These are phyloP conservation scores for Acidomyces sp. DNA, from an alignment of 495 filamentous ascomycete species.

Conservation along the genomic window DNA sequence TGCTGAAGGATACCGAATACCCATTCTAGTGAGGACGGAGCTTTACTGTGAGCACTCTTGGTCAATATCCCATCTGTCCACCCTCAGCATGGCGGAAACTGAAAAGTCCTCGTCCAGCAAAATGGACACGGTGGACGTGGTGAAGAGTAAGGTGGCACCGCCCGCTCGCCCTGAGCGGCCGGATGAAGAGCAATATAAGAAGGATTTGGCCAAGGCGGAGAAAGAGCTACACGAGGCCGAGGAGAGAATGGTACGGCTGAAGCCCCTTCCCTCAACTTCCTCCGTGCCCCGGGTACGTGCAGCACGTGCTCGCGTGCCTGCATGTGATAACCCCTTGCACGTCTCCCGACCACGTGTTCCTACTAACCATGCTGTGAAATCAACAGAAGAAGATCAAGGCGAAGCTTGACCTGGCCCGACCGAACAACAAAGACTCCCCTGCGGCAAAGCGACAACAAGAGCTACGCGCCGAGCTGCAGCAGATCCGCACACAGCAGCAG, in stretches of 20 bases:
- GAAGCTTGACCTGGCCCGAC: conserved; percentile 67
- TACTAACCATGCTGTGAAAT: background rate
- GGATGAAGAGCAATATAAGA: conserved; percentile 57
- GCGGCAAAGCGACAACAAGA: conserved; percentile 65
- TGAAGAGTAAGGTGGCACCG: conserved; percentile 19
- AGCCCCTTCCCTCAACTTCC: background rate
- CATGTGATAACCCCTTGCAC: background rate
- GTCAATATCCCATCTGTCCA: background rate
- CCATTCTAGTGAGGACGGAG: no score
- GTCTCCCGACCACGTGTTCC: background rate
- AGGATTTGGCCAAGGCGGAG: conserved; percentile 58
- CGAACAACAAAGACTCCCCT: conserved; percentile 62
- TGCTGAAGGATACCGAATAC: no score
- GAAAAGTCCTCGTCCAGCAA: conserved; percentile 9
- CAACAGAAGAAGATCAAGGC: conserved; percentile 65
- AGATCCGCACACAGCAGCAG: conserved; percentile 70
- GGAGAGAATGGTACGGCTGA: conserved; percentile 62
- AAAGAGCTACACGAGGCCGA: conserved; percentile 65
- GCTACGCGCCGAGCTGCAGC: conserved; percentile 53
- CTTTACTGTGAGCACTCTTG: background rate
- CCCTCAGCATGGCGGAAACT: conserved; percentile 13
- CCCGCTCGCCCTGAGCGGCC: conserved; percentile 45
- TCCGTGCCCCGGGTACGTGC: background rate
- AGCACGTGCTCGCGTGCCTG: background rate
- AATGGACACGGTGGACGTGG: conserved; percentile 4